A percentile compares a stretch with the other conserved stretches of the same genome.
Evolutionary conservation across 305 asterid genomes (phyloP).

Genomic region (Ilex paraguariensis): DNA sequence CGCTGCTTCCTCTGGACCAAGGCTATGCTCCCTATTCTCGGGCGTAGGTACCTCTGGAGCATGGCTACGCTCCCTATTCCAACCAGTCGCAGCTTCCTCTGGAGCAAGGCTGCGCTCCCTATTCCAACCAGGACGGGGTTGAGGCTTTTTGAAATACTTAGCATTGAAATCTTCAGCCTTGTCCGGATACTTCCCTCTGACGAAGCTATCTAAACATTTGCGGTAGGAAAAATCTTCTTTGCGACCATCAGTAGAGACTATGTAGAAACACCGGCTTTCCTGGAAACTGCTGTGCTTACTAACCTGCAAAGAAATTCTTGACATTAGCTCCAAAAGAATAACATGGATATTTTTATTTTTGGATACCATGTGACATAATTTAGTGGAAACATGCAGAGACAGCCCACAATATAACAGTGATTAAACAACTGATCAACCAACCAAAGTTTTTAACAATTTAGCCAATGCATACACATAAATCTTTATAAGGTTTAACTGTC

Average conservation of each 20-base stretch:
- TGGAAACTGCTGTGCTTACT: constrained; percentile 57
- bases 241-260: constrained; percentile 61
- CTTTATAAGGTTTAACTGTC: too few species aligned
- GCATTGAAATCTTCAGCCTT: constrained; percentile 53
- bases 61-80: constrained; percentile 26
- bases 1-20: constrained; percentile 17
- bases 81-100: constrained; percentile 30
- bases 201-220: constrained; percentile 63
- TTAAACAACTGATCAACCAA: too few species aligned
- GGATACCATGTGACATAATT: neutral
- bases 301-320: constrained; percentile 42
- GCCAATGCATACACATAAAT: too few species aligned
- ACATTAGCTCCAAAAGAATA: constrained; percentile 18
- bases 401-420: too few species aligned
- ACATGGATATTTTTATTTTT: neutral
- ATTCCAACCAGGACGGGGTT: constrained; percentile 56
- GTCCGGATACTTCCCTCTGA: constrained; percentile 59
- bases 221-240: constrained; percentile 80
- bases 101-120: constrained; percentile 34
- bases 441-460: too few species aligned
- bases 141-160: constrained; percentile 61
- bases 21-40: constrained; percentile 16
- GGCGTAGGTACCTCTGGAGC: constrained; percentile 15
- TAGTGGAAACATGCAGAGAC: neutral
- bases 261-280: constrained; percentile 79